Conservation (phyloP, 805 yeast genomes). For the Pichia gijzeniarum region DNA sequence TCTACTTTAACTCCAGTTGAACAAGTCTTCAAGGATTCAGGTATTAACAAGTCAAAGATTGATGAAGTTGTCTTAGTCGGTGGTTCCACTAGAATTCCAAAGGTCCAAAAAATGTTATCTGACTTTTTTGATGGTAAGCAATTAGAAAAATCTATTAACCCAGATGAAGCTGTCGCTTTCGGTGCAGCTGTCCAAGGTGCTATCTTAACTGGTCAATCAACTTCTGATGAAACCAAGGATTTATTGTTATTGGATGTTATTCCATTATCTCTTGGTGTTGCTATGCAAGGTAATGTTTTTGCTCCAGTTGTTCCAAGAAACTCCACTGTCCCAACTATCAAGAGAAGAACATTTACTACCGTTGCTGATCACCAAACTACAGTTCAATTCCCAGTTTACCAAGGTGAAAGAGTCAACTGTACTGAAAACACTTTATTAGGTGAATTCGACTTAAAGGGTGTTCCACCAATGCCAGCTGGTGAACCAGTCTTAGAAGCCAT, state of each 20-base stretch:
- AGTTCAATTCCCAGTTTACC: conserved; percentile 98
- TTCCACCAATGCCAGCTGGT: conserved; percentile 98
- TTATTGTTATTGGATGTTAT: conserved; percentile 93
- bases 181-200: conserved; percentile 99
- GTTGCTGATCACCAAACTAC: conserved; percentile 98
- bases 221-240: conserved; percentile 90
- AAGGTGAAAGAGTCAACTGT: conserved; percentile 99
- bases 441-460: conserved; percentile 96
- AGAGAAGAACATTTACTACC: conserved; percentile 98
- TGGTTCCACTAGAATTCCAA: conserved; percentile 99
- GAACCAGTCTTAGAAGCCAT: conserved; percentile 99
- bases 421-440: conserved; percentile 96
- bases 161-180: conserved; percentile 98
- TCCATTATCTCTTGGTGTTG: conserved; percentile 98
- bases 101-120: conserved; percentile 88
- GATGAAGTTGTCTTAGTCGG: conserved; percentile 96
- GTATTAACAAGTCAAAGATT: conserved; percentile 74
- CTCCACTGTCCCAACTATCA: conserved; percentile 98
- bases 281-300: conserved; percentile 98
- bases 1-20: conserved; percentile 92
- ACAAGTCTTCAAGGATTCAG: conserved; percentile 89
- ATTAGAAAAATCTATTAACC: conserved; percentile 94
- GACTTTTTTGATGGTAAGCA: conserved; percentile 97
- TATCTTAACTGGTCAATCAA: conserved; percentile 87
- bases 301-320: conserved; percentile 99